Conservation (phyloP, 2,329 filamentous ascomycete species). For the Venturia asperata region DNA sequence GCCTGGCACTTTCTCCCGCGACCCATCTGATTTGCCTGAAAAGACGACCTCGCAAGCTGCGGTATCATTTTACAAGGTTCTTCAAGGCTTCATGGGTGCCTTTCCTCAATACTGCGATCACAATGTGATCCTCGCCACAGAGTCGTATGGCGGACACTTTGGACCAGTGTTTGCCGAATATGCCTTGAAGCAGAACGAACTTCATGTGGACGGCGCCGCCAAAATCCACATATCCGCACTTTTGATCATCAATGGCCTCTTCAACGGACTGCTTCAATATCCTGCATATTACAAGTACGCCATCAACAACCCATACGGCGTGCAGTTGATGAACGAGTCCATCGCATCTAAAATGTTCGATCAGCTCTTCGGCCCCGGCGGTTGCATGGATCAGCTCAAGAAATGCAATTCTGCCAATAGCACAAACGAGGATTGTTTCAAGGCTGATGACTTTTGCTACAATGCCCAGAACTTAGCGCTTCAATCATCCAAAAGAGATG, state of each 20-base stretch:
- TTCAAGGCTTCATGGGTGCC: slow-evolving; percentile 40
- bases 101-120: slow-evolving; percentile 29
- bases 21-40: slow-evolving; percentile 31
- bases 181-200: slow-evolving; percentile 32
- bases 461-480: background rate
- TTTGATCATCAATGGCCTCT: slow-evolving; percentile 49
- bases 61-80: background rate
- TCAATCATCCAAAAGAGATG: background rate
- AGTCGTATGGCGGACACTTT: slow-evolving; percentile 34
- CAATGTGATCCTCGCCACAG: slow-evolving; percentile 33
- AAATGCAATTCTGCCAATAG: slow-evolving; percentile 27
- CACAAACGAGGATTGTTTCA: background rate
- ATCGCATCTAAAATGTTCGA: slow-evolving; percentile 28
- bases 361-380: slow-evolving; percentile 29
- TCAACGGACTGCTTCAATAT: slow-evolving; percentile 51
- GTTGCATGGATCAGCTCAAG: slow-evolving; percentile 35
- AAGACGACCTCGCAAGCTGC: background rate
- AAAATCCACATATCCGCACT: slow-evolving; percentile 27
- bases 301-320: slow-evolving; percentile 30
- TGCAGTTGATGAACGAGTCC: slow-evolving; percentile 37
- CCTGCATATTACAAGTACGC: slow-evolving; percentile 36
- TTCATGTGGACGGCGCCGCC: background rate
- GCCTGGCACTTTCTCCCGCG: slow-evolving; percentile 38
- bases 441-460: background rate
- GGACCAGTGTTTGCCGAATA: slow-evolving; percentile 33